Base-by-base conservation (phyloP, 495 filamentous ascomycete species). In the Penicillium cinerascens region DNA sequence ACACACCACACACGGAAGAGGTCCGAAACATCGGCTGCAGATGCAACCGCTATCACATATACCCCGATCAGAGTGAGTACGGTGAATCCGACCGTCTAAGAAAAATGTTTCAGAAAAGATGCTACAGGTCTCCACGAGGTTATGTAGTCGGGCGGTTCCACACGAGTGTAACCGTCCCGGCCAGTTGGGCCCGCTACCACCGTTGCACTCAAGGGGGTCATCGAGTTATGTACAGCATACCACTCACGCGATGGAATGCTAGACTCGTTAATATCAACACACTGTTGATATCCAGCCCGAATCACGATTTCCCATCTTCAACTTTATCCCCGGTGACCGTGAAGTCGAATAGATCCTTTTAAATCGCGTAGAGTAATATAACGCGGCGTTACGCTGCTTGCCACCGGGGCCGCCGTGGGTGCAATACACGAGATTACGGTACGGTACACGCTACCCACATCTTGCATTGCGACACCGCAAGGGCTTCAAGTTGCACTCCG, bases 201-300 rank as follows among this genome's bases (percentile, higher is more conserved):
- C 71, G 71, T 74, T 72, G 69, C 71, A 74, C 67, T 56, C 65
- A 68, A 58, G 51, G 56, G 56, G 65, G 60, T 52, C 57, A 66
- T 66, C 44, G 55, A 54, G 54, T 48, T 39, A 64, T 65, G 64
- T 66, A 56, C 54, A 9, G 42, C 67, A 66, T 70, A 59, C 67
- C 64, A 57, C 41, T n/a, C n/a, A n/a, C n/a, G n/a, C n/a, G n/a
- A n/a, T 29, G 49, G 51, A 60, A 62, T 62, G 55, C 40, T 29
- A 38, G 18, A 48, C 1, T 33, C 9, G 11, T 33, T 3, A 13
- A 33, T 15, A 33, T 13, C 29, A 13, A 33, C 29, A 13, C 22
- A 23, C 22, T 23, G 22, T 23, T 6, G 22, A 23, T 6, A 23
- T 23, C 22, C n/a, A 6, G 22, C 6, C 22, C 6, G 22, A 3